Evolutionary conservation across 2,329 filamentous ascomycete species (phyloP), one percentile per base, ranked within the genome.

Genomic region (Leptographium wingfieldii): DNA sequence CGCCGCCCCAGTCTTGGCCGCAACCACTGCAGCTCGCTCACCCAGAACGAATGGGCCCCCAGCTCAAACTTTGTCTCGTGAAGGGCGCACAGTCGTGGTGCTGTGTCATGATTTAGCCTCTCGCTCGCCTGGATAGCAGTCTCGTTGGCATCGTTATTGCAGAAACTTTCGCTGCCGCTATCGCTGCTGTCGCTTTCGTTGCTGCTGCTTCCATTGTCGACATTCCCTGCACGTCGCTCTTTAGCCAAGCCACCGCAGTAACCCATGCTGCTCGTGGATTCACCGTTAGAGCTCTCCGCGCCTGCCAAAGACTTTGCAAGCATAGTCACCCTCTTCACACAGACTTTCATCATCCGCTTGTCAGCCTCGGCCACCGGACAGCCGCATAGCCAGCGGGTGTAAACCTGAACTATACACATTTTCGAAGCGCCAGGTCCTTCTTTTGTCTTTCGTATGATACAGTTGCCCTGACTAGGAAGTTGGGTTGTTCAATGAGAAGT

Each of bases 1-100:
- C 33, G 40, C 3, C 31, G 53, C 2, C 6, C 35, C 27, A 62
- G 33, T 29, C 57, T 52, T n/a, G 43, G 54, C 25, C 35, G 53
- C 40, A 63, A 55, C 62, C 62, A 62, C 25, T 59, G 33, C 19
- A 60, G 38, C 56, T 63, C 62, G 62, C 62, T 63, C 43, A 49
- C 43, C 60, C 60, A 63, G 35, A 59, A 59, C 14, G 59, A 58
- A 3, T 35, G 57, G 19, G 46, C 52, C 2, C 48, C 38, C 22
- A 31, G 14, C 52, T 62, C 60, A 22, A 59, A 55, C 52, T 48
- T 31, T 16, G 25, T 27, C 33, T 63, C 62, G 59, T 63, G 62
- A 5, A 48, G 14, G 9, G 38, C 16, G 31, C 62, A 63, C 62
- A 58, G 55, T 1, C 62, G 62, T 5, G 60, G 62, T 11, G 61